Conservation (phyloP, 306 rosid genomes). For the Glycyrrhiza uralensis region DNA sequence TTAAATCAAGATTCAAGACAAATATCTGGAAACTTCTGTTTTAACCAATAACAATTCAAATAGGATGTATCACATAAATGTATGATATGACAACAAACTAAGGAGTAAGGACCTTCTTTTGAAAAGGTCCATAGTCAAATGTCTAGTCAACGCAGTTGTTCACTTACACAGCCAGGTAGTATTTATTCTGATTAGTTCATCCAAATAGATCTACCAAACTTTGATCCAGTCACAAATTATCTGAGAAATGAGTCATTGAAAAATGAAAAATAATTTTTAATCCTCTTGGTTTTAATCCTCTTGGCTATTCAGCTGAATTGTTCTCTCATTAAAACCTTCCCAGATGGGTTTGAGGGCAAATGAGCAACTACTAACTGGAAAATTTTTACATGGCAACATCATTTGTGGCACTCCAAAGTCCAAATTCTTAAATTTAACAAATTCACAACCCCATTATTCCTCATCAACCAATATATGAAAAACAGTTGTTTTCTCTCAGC, state of each 20-base stretch:
- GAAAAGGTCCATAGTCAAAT: conserved; percentile 9
- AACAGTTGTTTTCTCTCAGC: background rate
- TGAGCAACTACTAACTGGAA: background rate
- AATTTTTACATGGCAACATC: background rate
- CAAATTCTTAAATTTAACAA: background rate
- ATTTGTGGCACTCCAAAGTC: background rate
- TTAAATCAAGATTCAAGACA: conserved; percentile 1
- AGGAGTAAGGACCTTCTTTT: conserved; percentile 8
- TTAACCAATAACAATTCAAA: conserved; percentile 1
- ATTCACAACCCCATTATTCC: background rate
- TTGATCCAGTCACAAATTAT: conserved; percentile 21
- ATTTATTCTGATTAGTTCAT: background rate
- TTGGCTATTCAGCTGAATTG: background rate
- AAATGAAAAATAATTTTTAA: background rate
- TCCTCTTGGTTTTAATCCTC: background rate
- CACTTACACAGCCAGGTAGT: background rate
- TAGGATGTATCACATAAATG: background rate
- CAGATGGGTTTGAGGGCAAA: background rate
- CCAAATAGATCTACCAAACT: background rate
- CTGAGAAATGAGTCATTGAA: background rate
- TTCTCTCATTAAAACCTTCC: background rate
- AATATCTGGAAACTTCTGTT: conserved; percentile 12
- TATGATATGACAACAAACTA: background rate
- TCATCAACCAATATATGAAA: background rate
- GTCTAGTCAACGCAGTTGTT: conserved; percentile 10